Base-by-base conservation (phyloP, 768 basidiomycete genomes). In the Agaricus sinodeliciosus region DNA sequence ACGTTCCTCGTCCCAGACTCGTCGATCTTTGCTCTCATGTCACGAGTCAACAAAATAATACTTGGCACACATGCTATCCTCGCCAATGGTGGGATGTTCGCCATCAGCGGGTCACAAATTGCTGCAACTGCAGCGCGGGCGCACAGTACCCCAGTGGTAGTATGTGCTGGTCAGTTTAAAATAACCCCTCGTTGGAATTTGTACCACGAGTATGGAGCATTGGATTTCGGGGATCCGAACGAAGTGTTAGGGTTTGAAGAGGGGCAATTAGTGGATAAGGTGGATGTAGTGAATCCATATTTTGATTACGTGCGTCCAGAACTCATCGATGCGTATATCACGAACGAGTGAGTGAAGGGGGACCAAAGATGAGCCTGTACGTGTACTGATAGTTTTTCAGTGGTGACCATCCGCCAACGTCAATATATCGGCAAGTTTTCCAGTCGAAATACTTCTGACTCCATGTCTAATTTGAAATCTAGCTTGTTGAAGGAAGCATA, bases 1-100 rank as follows among this genome's bases (percentile, higher is more conserved):
- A 95, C 94, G n/a, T 89, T 97, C 65, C 86, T 99, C 44, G 86
- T 98, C 48, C 95, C 96, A 39, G 95, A 98, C 68, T 94, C 92
- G 7, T 94, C 93, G 22, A 85, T 97, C 65, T 95, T 89, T 64
- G 92, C 94, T 9, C 79, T 99, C 57, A 91, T 98, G 84, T 95
- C 96, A 4, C 84, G 95, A 55, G 89, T 95, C 56, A 95, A 94
- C 72, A 99, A 99, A 69, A 87, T 98, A 59, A 83, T 99, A 54
- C 77, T 99, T 43, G 92, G 94, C 26, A 88, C 94, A 9, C 95
- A 97, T 67, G 85, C 89, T n/a, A 87, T 98, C 61, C 84, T 96
- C 46, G 94, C 95, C 22, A 95, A 97, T 63, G 96, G 96, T 12
- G 94, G 94, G 12, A 87, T 97, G 79, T 94, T 95, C 66, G 88